Conservation (phyloP, 2,329 filamentous ascomycete species). For the Diaporthe vexans region DNA sequence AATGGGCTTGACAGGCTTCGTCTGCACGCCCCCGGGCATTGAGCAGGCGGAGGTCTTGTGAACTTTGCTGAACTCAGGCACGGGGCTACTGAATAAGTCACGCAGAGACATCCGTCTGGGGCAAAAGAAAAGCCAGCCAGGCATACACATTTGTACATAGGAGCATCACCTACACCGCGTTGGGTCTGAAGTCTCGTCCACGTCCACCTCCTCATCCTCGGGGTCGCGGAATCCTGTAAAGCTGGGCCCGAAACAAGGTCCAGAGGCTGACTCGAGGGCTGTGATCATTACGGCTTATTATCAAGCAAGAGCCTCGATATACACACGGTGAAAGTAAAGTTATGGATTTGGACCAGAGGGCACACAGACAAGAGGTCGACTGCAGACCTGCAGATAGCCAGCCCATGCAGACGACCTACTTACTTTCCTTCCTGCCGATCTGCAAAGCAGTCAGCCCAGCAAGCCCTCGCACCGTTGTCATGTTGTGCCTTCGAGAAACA, state of each 20-base stretch:
- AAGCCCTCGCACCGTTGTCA: not conserved
- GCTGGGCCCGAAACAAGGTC: constrained; percentile 20
- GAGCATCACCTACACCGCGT: not conserved
- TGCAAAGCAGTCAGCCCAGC: too few relatives aligned
- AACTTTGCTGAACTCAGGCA: constrained; percentile 30
- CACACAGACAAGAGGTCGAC: constrained; percentile 20
- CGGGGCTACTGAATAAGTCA: constrained; percentile 21
- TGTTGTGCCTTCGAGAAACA: constrained; percentile 6
- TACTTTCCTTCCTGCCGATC: not conserved
- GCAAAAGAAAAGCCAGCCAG: not conserved
- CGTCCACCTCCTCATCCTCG: not conserved
- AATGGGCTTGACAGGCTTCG: not conserved
- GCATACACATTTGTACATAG: not conserved
- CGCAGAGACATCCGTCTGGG: not conserved
- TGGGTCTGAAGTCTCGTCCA: constrained; percentile 1
- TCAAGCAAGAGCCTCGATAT: constrained; percentile 19
- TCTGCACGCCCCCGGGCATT: constrained; percentile 9
- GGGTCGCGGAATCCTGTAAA: constrained; percentile 9
- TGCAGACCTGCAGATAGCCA: constrained; percentile 5
- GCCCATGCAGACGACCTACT: not conserved
- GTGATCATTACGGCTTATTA: constrained; percentile 23
- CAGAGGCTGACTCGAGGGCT: constrained; percentile 30
- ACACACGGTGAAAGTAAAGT: constrained; percentile 22
- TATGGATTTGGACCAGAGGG: not conserved
- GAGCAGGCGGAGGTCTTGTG: constrained; percentile 24